Percentiles rank a stretch among this genome's conserved stretches.
Conservation (phyloP, 208 protist genomes). For the Histomonas meleagridis region DNA sequence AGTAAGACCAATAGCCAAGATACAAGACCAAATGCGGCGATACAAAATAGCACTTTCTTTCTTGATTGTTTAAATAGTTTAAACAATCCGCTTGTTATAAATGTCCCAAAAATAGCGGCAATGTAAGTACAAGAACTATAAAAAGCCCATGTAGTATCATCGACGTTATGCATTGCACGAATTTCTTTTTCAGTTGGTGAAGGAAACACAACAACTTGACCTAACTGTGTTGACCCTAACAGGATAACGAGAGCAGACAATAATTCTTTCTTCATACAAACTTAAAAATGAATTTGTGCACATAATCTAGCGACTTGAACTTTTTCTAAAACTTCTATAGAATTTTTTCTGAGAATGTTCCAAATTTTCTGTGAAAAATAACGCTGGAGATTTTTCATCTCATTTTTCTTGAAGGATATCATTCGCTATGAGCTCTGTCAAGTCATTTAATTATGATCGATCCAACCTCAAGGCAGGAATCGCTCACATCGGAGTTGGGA, state of each 20-base stretch:
- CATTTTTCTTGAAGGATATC: too few species aligned
- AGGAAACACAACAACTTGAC: background rate
- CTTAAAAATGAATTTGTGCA: too few species aligned
- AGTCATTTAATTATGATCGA: background rate
- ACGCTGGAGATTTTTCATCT: too few species aligned
- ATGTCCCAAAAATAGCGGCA: background rate
- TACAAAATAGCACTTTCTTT: background rate
- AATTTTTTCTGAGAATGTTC: too few species aligned
- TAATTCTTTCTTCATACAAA: too few species aligned
- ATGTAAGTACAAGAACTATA: background rate
- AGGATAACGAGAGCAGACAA: background rate
- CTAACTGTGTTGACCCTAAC: background rate
- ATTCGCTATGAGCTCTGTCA: too few species aligned
- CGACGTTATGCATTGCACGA: background rate
- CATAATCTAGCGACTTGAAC: too few species aligned
- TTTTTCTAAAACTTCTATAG: too few species aligned
- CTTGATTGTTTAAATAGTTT: background rate
- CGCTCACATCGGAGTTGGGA: slow-evolving; percentile 41
- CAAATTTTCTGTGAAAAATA: too few species aligned
- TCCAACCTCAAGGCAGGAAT: background rate
- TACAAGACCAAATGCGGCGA: too few species aligned
- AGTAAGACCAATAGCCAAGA: background rate
- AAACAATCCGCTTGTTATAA: background rate
- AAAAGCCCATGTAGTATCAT: background rate
- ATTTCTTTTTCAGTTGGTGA: background rate